These are phyloP conservation scores for Cladosporium sp. DNA, from an alignment of 2,329 filamentous ascomycete genomes.

Conservation along the genomic window DNA sequence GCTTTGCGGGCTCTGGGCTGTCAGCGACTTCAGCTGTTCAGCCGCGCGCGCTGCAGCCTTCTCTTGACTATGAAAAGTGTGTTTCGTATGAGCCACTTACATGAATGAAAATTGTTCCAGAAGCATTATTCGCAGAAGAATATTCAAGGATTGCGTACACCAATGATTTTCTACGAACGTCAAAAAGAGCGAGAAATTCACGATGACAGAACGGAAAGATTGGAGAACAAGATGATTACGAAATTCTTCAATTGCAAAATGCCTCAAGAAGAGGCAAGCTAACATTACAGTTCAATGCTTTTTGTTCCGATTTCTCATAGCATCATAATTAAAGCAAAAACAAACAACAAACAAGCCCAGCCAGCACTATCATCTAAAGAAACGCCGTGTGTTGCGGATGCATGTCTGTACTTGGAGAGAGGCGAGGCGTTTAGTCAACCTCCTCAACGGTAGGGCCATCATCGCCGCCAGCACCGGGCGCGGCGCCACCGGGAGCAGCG, in stretches of 20 bases:
- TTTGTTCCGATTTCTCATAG: slow-evolving; percentile 3
- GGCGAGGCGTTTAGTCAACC: slow-evolving; percentile 52
- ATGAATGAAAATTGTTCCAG: too few species aligned
- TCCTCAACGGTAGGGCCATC: slow-evolving; percentile 62
- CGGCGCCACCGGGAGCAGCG: slow-evolving; percentile 35
- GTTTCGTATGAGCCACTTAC: too few species aligned
- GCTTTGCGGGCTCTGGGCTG: too few species aligned
- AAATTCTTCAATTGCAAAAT: not conserved
- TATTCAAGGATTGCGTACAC: too few species aligned
- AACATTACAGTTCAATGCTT: slow-evolving; percentile 12
- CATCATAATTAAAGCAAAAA: slow-evolving; percentile 4
- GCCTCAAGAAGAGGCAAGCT: slow-evolving; percentile 4
- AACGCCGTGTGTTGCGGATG: slow-evolving; percentile 12
- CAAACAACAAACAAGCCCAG: not conserved
- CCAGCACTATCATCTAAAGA: slow-evolving; percentile 1
- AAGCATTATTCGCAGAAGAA: too few species aligned
- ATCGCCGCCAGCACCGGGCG: slow-evolving; percentile 45
- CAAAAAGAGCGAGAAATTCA: not conserved
- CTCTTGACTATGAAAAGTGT: too few species aligned
- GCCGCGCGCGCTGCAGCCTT: too few species aligned
- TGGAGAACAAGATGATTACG: not conserved
- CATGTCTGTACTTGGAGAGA: not conserved
- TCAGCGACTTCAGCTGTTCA: too few species aligned
- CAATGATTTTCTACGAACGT: not conserved
- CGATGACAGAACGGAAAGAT: too few species aligned